These are phyloP conservation scores for Halophytophthora polymorphica DNA, from an alignment of 352 stramenopile genomes.

Conservation along the genomic window DNA sequence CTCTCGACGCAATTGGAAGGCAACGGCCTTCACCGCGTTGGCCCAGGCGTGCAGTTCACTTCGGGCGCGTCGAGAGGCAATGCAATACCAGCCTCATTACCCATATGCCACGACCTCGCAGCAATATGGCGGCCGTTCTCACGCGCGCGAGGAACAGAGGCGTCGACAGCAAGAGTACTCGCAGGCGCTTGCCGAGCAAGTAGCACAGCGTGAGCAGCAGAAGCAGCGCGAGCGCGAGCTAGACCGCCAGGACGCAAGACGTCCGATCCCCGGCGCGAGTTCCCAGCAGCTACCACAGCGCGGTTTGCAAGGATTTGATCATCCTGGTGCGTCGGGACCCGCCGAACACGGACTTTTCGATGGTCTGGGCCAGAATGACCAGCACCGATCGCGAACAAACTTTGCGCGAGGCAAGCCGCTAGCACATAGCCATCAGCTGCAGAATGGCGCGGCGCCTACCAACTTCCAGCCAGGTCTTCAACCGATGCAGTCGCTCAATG, in stretches of 20 bases:
- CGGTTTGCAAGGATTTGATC: constrained; percentile 2
- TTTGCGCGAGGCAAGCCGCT: constrained; percentile 46
- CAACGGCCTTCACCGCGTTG: too few relatives aligned
- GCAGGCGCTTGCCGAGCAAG: constrained; percentile 50
- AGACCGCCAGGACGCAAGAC: constrained; percentile 15
- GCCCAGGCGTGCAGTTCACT: too few relatives aligned
- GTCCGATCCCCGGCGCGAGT: neutral
- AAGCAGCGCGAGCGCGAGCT: constrained; percentile 40
- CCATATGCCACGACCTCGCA: constrained; percentile 24
- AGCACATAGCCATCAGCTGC: constrained; percentile 12
- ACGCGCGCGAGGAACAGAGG: constrained; percentile 50
- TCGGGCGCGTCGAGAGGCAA: too few relatives aligned
- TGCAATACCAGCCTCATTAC: constrained; percentile 28
- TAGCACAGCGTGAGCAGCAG: constrained; percentile 49
- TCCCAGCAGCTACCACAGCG: constrained; percentile 9
- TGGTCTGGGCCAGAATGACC: constrained; percentile 42
- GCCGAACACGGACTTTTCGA: constrained; percentile 31
- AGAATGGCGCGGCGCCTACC: constrained; percentile 5
- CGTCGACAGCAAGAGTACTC: constrained; percentile 56
- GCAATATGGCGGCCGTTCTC: constrained; percentile 18
- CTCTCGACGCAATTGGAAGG: constrained; percentile 1
- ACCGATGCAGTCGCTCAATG: too few relatives aligned
- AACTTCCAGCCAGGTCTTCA: constrained; percentile 7
- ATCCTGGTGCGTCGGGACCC: constrained; percentile 4
- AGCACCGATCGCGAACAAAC: constrained; percentile 24